A percentile compares a stretch with the other conserved stretches of the same genome.
Evolutionary conservation across 805 yeast species (phyloP).

Genomic region (Sugiyamaella floridensis): DNA sequence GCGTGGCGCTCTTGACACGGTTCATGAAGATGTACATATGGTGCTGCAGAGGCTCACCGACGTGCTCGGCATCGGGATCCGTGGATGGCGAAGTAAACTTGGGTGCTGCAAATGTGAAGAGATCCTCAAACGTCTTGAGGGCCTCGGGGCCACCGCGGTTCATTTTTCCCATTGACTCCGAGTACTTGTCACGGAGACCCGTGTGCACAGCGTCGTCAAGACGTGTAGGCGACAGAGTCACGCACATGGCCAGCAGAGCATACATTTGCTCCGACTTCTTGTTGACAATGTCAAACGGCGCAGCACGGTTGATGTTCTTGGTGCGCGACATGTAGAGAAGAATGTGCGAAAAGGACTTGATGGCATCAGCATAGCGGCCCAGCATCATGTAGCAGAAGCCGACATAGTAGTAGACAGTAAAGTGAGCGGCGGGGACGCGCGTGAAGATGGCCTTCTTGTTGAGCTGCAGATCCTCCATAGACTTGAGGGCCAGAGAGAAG

Average conservation of each 20-base stretch:
- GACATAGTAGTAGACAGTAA: slow-evolving; percentile 45
- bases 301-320: slow-evolving; percentile 36
- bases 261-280: slow-evolving; percentile 47
- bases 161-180: slow-evolving; percentile 39
- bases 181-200: slow-evolving; percentile 41
- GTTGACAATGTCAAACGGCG: slow-evolving; percentile 41
- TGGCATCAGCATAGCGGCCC: slow-evolving; percentile 45
- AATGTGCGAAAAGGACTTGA: slow-evolving; percentile 43
- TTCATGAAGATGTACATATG: slow-evolving; percentile 41
- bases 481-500: slow-evolving; percentile 42
- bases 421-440: slow-evolving; percentile 43
- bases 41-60: slow-evolving; percentile 37
- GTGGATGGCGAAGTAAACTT: slow-evolving; percentile 40
- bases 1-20: slow-evolving; percentile 34
- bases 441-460: slow-evolving; percentile 43
- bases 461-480: slow-evolving; percentile 42
- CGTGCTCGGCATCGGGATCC: slow-evolving; percentile 30
- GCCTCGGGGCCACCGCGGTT: slow-evolving; percentile 39
- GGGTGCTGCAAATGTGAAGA: slow-evolving; percentile 43
- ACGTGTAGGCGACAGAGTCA: slow-evolving; percentile 42
- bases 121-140: slow-evolving; percentile 38
- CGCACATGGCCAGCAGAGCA: slow-evolving; percentile 41
- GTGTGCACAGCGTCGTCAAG: slow-evolving; percentile 40
- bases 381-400: slow-evolving; percentile 47
- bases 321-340: slow-evolving; percentile 42